Percentiles rank a stretch among this genome's conserved stretches.
These are phyloP conservation scores for Suillus plorans DNA, from an alignment of 768 basidiomycete genomes.

Conservation along the genomic window DNA sequence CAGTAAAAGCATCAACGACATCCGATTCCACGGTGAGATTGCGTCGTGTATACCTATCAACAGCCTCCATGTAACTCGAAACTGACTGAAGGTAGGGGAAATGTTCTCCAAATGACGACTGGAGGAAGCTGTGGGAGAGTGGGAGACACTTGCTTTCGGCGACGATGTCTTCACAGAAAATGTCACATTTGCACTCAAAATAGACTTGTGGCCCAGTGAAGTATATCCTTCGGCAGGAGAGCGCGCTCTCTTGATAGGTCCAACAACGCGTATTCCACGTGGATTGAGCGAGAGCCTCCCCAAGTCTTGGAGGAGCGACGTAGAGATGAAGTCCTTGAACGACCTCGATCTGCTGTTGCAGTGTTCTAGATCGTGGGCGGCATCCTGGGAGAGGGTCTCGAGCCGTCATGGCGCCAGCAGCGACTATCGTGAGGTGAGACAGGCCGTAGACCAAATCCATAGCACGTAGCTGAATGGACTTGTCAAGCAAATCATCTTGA, in stretches of 20 bases:
- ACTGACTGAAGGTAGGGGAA: neutral
- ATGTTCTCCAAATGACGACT: neutral
- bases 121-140: neutral
- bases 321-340: constrained; percentile 8
- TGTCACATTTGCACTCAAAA: constrained; percentile 16
- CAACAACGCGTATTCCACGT: constrained; percentile 18
- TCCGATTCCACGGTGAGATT: neutral
- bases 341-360: neutral
- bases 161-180: neutral
- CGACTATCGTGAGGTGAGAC: neutral
- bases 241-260: neutral
- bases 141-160: neutral
- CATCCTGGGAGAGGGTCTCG: neutral
- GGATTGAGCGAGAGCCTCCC: constrained; percentile 9
- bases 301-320: constrained; percentile 15
- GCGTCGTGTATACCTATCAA: neutral
- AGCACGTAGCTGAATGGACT: neutral
- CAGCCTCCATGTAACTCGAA: neutral
- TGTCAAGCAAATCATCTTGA: neutral
- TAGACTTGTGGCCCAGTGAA: constrained; percentile 19
- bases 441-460: neutral
- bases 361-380: neutral
- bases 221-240: neutral
- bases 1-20: neutral
- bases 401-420: neutral